Percentiles rank a stretch among this genome's conserved stretches.
These are phyloP conservation scores for Fusarium vanettenii DNA, from an alignment of 2,329 filamentous ascomycete species.

Conservation along the genomic window DNA sequence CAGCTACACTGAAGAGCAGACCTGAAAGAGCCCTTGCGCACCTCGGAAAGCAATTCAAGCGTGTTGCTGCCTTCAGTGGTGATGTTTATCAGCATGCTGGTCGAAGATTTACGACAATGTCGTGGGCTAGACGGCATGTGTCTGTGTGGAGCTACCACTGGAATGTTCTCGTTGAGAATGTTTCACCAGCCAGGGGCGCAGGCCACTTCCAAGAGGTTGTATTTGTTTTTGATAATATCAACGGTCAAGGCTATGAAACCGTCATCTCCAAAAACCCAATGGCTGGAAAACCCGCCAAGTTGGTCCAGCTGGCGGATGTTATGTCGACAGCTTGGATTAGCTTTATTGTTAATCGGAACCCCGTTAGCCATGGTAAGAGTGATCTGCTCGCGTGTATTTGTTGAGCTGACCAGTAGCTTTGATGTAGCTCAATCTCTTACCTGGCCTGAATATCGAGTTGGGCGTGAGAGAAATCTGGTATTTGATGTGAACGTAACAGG, in stretches of 20 bases:
- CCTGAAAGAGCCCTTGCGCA: constrained; percentile 48
- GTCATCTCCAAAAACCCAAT: neutral
- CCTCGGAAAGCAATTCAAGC: neutral
- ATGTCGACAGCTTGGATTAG: constrained; percentile 3
- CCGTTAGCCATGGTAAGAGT: neutral
- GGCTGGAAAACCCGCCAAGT: constrained; percentile 1
- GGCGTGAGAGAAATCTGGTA: neutral
- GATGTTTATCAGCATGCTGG: neutral
- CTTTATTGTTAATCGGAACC: neutral
- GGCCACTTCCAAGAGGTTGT: constrained; percentile 1
- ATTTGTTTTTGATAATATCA: constrained; percentile 6
- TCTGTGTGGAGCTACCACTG: constrained; percentile 4
- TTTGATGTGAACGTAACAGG: neutral
- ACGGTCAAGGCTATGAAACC: neutral
- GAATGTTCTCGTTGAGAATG: neutral
- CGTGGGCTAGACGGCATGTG: neutral
- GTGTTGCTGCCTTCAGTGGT: neutral
- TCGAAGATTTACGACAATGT: neutral
- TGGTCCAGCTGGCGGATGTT: neutral
- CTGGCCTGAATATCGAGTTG: neutral
- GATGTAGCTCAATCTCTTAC: neutral
- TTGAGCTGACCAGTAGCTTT: neutral
- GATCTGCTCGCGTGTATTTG: neutral
- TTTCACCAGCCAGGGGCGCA: neutral
- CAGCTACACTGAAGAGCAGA: neutral